Percentiles rank a stretch among this genome's conserved stretches.
These are phyloP conservation scores for Balamuthia mandrillaris DNA, from an alignment of 208 protist species.

Conservation along the genomic window DNA sequence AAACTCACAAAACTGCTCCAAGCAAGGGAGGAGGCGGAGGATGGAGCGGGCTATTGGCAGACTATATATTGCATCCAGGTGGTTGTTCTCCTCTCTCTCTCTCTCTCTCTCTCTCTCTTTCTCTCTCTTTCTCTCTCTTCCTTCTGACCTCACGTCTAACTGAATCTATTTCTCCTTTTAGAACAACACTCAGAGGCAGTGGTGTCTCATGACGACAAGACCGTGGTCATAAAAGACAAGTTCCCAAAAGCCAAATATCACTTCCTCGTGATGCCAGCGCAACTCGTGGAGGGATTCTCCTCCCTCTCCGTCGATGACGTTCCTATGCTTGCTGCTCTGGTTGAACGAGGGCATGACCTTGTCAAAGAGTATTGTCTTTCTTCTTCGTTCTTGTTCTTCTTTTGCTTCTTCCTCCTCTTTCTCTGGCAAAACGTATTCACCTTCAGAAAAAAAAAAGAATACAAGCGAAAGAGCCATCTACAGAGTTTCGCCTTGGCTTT, in stretches of 20 bases:
- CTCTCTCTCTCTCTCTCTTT: too few species aligned
- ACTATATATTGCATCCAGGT: background rate
- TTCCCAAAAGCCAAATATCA: background rate
- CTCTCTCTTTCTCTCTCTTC: background rate
- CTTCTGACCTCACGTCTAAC: background rate
- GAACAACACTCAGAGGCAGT: background rate
- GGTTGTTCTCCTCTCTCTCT: too few species aligned
- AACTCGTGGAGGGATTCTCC: background rate
- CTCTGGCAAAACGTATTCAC: too few species aligned
- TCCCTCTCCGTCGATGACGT: background rate
- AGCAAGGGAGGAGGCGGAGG: background rate
- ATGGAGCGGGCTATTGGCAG: background rate
- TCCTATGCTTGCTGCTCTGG: background rate
- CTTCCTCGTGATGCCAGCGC: background rate
- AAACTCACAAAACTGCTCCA: background rate
- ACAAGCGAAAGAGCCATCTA: background rate
- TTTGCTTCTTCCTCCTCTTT: too few species aligned
- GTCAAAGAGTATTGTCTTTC: background rate
- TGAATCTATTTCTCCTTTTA: background rate
- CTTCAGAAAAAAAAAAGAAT: too few species aligned
- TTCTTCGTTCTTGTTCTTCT: too few species aligned
- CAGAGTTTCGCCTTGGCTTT: slow-evolving; percentile 14
- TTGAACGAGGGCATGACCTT: background rate
- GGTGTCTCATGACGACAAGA: slow-evolving; percentile 13
- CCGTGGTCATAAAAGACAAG: slow-evolving; percentile 20